Base-by-base conservation (phyloP, 106 monocot species). In the Platanthera zijinensis region DNA sequence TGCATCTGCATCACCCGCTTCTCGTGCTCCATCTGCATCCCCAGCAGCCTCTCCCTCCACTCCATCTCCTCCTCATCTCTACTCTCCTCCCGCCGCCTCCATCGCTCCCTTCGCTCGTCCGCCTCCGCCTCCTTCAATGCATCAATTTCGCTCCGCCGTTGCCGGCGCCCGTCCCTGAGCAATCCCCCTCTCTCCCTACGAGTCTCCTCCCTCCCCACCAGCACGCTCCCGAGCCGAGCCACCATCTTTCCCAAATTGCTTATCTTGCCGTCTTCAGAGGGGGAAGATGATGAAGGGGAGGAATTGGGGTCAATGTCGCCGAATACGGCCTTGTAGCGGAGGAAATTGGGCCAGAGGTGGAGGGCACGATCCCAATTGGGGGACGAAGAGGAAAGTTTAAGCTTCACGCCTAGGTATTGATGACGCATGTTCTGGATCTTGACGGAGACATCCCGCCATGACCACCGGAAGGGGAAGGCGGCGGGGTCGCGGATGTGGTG, bases 341-440 rank as follows among this genome's bases (percentile, higher is more conserved):
- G 64, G 32, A 8, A 53, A 1, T 39, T 39, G 39, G 39, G 39
- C 39, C 39, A 39, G 39, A 39, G 39, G 3, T 39, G 2, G 2
- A 39, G 39, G 57, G 74, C 84, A 48, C 71, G 49, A 72, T 82
- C 71, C 59, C 70, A 80, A 51, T 78, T 80, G 78, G 83, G 68
- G 77, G 78, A 80, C 39, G 53, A 52, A 45, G 52, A 71, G 70
- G 74, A 71, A 51, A 82, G 83, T 84, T 86, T 90, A 48, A 74
- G 82, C 82, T 90, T 90, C 78, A 86, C 86, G 51, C 74, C 50
- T 57, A 90, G 72, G 86, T 75, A 90, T 52, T 84, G 89, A 84
- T 86, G 82, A 56, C 84, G 84, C 89, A 90, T 90, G 84, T 90
- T 90, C 75, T 90, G 86, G 82, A 90, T 78, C 86, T 90, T 90